Percentiles rank a stretch among this genome's conserved stretches.
These are phyloP conservation scores for Pseudohalonectria lignicola DNA, from an alignment of 2,329 filamentous ascomycete genomes.

Conservation along the genomic window DNA sequence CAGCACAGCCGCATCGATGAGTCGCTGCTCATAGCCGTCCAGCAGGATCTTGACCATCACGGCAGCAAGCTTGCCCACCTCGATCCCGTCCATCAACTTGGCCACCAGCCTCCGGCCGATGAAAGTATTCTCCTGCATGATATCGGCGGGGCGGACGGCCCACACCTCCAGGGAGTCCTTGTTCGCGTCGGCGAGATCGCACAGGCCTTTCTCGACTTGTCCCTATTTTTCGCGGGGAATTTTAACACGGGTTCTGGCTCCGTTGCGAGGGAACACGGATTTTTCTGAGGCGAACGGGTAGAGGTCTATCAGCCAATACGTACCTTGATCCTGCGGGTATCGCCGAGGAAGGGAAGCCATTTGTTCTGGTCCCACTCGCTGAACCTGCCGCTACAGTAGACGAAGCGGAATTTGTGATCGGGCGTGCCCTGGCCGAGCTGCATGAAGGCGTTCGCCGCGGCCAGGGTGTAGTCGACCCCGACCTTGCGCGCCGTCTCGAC, in stretches of 20 bases:
- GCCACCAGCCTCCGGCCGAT: slow-evolving; percentile 15
- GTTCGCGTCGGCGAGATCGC: no score
- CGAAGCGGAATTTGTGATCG: slow-evolving; percentile 24
- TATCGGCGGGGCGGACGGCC: slow-evolving; percentile 22
- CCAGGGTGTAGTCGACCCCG: slow-evolving; percentile 48
- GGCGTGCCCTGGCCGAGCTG: slow-evolving; percentile 13
- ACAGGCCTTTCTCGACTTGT: slow-evolving; percentile 27
- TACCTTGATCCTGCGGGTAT: slow-evolving; percentile 23
- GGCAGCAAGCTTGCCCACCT: slow-evolving; percentile 21
- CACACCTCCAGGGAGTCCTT: slow-evolving; percentile 22
- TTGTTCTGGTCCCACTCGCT: slow-evolving; percentile 22
- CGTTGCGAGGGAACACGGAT: no score
- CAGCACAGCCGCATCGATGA: no score
- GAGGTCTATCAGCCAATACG: neutral
- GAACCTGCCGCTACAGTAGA: slow-evolving; percentile 28
- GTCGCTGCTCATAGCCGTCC: slow-evolving; percentile 24
- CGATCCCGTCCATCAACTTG: slow-evolving; percentile 19
- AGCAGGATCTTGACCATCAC: slow-evolving; percentile 23
- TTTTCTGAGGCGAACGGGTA: neutral
- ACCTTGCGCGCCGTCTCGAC: slow-evolving; percentile 35
- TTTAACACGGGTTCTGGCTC: no score
- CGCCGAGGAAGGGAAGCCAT: slow-evolving; percentile 21
- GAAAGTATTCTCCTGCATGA: slow-evolving; percentile 15
- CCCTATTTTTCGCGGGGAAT: no score
- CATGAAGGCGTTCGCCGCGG: slow-evolving; percentile 46